phyloP scores from a whole-genome alignment of 345 rosid species.

The Eucalyptus marginata region DNA sequence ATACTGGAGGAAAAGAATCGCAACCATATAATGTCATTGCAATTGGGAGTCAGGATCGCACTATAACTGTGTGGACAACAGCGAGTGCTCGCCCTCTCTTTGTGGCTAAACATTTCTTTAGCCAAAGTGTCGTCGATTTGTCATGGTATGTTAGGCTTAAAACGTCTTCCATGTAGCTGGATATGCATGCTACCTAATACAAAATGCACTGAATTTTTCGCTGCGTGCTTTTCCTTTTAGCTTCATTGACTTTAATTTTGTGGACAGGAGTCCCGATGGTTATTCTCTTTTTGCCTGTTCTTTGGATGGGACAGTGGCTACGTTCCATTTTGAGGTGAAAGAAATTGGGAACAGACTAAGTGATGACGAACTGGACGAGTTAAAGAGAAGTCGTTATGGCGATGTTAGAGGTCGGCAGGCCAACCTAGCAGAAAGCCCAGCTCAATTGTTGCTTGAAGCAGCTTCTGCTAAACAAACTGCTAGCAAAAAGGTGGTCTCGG shows the following conservation, averaged over 20 bases:
- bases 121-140: constrained; percentile 97
- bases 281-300: constrained; percentile 96
- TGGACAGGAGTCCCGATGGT: constrained; percentile 94
- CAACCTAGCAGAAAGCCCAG: constrained; percentile 87
- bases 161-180: not conserved
- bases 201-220: not conserved
- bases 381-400: constrained; percentile 90
- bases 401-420: constrained; percentile 91
- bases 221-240: not conserved
- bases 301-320: constrained; percentile 93
- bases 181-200: not conserved
- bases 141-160: constrained; percentile 53
- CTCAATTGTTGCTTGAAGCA: constrained; percentile 91
- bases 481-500: constrained; percentile 46
- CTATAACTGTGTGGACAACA: constrained; percentile 99
- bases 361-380: constrained; percentile 72
- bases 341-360: constrained; percentile 77
- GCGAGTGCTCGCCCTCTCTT: constrained; percentile 95
- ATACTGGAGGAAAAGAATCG: constrained; percentile 70
- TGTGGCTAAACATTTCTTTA: constrained; percentile 96
- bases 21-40: constrained; percentile 94
- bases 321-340: constrained; percentile 74
- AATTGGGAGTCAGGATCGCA: constrained; percentile 98
- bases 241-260: not conserved
- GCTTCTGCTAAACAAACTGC: constrained; percentile 66